Base-by-base conservation (phyloP, 1,284 basidiomycete genomes). In the Sparassis latifolia region DNA sequence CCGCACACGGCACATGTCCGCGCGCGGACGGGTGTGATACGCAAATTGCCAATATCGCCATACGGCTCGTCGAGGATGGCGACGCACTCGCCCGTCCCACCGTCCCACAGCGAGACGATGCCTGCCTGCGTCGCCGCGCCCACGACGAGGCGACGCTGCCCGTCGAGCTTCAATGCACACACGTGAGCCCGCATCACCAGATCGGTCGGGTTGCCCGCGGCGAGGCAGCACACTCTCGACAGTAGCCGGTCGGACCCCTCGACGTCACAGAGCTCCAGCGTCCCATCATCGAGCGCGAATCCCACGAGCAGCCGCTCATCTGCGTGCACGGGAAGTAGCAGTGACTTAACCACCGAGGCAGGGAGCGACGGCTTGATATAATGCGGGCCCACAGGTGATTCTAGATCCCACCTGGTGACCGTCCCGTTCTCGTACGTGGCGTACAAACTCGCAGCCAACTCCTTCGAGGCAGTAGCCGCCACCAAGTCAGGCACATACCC, bases 51-150 rank as follows among this genome's bases (percentile, higher is more conserved):
- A 58, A 86, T 66, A 33, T 68, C 65, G 2, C 81, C 84, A 52
- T 77, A 76, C 0, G 71, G 66, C 32, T 82, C 80, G 47, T 84
- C 81, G 30, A 87, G 62, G 41, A 80, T 68, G 50, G 73, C 69
- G 33, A 90, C 75, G 54, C 80, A 79, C 50, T 83, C 79, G 3
- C 77, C 75, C 3, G 79, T 80, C 5, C 68, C 58, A 4, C 71
- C 76, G 59, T 89, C 84, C 86, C 84, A 89, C 10, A 92, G 61
- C 0, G 84, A 82, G 29, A 92, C 73, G 6, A 79, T 70, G 2
- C 88, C 89, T 0, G 78, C 75, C 41, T 80, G 75, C 1, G 86
- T 84, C 5, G 81, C 80, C 10, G 80, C 74, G 32, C 73, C 80
- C 12, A 90, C 63, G 56, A 90, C 71, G 12, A 80, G 63, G 27